A percentile compares a stretch with the other conserved stretches of the same genome.
Evolutionary conservation across 208 protist genomes (phyloP).

Genomic region (Herpetomonas tarakana): DNA sequence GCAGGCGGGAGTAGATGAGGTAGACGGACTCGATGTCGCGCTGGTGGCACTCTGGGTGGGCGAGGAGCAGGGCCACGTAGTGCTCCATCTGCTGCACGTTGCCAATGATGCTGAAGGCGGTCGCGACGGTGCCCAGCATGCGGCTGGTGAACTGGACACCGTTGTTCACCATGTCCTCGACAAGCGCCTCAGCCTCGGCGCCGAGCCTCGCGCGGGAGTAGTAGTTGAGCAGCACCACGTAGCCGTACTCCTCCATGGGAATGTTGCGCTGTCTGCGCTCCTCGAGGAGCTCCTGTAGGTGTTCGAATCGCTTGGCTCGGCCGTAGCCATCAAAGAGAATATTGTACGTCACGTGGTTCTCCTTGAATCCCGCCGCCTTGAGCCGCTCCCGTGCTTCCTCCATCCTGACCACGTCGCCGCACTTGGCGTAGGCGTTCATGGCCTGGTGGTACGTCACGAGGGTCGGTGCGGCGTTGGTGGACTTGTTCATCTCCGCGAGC

Average conservation of each 20-base stretch:
- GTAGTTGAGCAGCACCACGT: constrained; percentile 79
- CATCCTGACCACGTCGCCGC: constrained; percentile 86
- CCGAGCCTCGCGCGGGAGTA: constrained; percentile 74
- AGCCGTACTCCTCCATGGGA: constrained; percentile 86
- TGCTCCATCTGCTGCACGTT: constrained; percentile 74
- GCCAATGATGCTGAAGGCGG: constrained; percentile 64
- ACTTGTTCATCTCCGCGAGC: constrained; percentile 85
- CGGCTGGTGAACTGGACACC: constrained; percentile 64
- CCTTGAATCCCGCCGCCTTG: constrained; percentile 58
- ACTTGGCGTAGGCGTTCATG: constrained; percentile 92
- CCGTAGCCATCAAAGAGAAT: constrained; percentile 90
- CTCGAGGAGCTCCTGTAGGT: constrained; percentile 72
- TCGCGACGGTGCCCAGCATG: constrained; percentile 73
- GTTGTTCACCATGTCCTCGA: constrained; percentile 73
- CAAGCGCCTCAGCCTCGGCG: constrained; percentile 61
- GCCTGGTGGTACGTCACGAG: constrained; percentile 87
- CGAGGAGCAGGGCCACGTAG: constrained; percentile 69
- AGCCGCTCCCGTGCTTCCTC: constrained; percentile 63
- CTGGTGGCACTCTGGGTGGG: constrained; percentile 65
- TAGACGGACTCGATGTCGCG: constrained; percentile 85
- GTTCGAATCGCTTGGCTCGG: constrained; percentile 81
- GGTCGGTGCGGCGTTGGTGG: constrained; percentile 79
- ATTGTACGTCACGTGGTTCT: constrained; percentile 88
- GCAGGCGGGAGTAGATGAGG: constrained; percentile 74
- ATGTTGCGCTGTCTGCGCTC: constrained; percentile 73